Percentiles rank a stretch among this genome's conserved stretches.
Evolutionary conservation across 306 rosid genomes (phyloP).

Genomic region (Rosa rugosa): DNA sequence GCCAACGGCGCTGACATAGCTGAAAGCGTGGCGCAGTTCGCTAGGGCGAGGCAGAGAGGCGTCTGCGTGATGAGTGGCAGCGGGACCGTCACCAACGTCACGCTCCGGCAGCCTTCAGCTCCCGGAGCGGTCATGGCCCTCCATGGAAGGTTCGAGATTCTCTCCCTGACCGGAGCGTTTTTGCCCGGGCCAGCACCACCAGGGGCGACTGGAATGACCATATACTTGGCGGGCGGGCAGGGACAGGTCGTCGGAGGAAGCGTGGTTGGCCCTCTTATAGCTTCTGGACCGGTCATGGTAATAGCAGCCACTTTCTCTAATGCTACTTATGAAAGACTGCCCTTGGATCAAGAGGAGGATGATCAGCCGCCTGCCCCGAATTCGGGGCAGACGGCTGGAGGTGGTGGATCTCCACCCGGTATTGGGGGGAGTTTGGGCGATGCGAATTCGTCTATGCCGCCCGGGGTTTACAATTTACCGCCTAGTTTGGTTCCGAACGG

Average conservation of each 20-base stretch:
- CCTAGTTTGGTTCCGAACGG: conserved; percentile 52
- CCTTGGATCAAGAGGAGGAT: conserved; percentile 66
- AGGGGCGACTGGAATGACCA: conserved; percentile 64
- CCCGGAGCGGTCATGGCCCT: conserved; percentile 62
- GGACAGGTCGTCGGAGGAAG: conserved; percentile 81
- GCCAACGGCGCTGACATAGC: conserved; percentile 64
- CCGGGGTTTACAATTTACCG: conserved; percentile 45
- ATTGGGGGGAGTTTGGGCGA: conserved; percentile 44
- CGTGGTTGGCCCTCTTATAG: conserved; percentile 70
- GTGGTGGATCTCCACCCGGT: conserved; percentile 38
- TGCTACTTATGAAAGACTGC: conserved; percentile 76
- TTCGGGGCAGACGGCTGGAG: conserved; percentile 18
- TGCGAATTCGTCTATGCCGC: conserved; percentile 30
- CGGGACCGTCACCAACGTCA: conserved; percentile 70
- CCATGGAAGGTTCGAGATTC: conserved; percentile 77
- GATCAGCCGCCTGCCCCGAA: conserved; percentile 2
- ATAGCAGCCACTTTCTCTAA: conserved; percentile 79
- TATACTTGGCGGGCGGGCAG: conserved; percentile 74
- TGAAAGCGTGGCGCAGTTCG: conserved; percentile 63
- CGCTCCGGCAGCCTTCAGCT: conserved; percentile 62
- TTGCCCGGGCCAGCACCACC: conserved; percentile 69
- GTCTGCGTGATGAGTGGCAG: conserved; percentile 66
- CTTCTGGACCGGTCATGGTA: conserved; percentile 75
- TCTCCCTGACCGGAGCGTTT: conserved; percentile 64
- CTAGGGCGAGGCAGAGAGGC: conserved; percentile 67